Conservation (phyloP, 257 asterid species). For the Solanum pimpinellifolium region DNA sequence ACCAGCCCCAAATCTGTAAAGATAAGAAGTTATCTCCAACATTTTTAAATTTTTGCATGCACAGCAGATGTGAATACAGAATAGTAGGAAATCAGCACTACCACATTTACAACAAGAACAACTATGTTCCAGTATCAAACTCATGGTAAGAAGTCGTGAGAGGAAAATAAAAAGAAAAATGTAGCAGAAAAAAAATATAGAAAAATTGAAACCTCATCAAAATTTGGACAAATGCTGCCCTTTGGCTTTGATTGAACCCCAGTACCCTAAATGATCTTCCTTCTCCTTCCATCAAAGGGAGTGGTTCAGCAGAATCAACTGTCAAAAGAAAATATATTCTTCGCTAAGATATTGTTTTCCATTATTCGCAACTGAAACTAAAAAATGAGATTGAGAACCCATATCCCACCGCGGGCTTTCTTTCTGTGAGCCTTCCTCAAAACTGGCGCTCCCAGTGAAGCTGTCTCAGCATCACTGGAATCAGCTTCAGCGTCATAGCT, state of each 20-base stretch:
- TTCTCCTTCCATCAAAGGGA: slow-evolving; percentile 97
- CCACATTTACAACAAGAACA: not conserved
- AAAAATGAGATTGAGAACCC: not conserved
- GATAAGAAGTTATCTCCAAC: not conserved
- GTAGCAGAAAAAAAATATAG: not conserved
- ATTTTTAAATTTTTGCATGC: slow-evolving; percentile 3
- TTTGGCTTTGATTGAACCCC: slow-evolving; percentile 87
- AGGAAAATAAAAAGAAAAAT: not conserved
- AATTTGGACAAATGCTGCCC: slow-evolving; percentile 80
- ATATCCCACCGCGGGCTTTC: slow-evolving; percentile 60
- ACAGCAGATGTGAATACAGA: not conserved
- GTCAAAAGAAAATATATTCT: slow-evolving; percentile 2
- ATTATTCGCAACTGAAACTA: not conserved
- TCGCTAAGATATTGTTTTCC: not conserved
- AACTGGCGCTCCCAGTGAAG: slow-evolving; percentile 49
- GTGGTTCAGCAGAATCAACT: slow-evolving; percentile 59
- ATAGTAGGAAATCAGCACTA: not conserved
- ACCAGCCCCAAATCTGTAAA: slow-evolving; percentile 72
- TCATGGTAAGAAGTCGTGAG: not conserved
- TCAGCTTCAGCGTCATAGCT: slow-evolving; percentile 97
- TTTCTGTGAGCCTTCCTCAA: slow-evolving; percentile 52
- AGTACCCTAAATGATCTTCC: slow-evolving; percentile 75
- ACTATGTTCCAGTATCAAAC: not conserved
- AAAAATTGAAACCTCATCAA: slow-evolving; percentile 20
- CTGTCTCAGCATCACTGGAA: slow-evolving; percentile 72